Evolutionary conservation across 306 rosid genomes (phyloP), one percentile per base, ranked within the genome.

Genomic region (Vicia sativa): DNA sequence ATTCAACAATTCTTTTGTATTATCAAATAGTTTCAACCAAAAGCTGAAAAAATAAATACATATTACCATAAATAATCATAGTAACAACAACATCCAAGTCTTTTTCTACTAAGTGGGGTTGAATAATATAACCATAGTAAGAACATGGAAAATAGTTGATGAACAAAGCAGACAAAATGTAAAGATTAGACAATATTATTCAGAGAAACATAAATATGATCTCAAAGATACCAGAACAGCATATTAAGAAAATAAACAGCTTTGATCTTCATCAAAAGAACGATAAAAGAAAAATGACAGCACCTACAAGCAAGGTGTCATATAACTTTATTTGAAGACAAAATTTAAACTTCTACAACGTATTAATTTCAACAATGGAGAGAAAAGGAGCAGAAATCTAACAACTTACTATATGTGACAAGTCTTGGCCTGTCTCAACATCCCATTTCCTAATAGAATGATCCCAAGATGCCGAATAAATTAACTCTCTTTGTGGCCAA

Each of bases 391-490:
- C 11, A 56, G 56, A 14, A 28, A 65, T 16, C 28, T 48, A 65
- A 50, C 59, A 67, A 80, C 95, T 85, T 87, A 85, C 95, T 29
- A 88, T 83, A 80, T 80, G 76, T 26, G 74, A 53, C 71, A 74
- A 37, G 63, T 82, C 84, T 79, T 85, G 88, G 66, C 97, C 91
- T 0, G 87, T 86, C 81, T 90, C 95, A 1, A 77, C 96, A 65
- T 93, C 93, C 99, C 99, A 90, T 62, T 71, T 79, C 78, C 95
- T 83, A 59, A 87, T 65, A 70, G 97, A 85, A 81, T 90, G 97
- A 82, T 93, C 97, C 97, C 96, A 86, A 0, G 99, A 93, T 26
- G 96, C 89, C 74, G 99, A 93, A 78, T 83, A 93, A 57, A 93
- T 87, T 72, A 80, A 72, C 31, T 81, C 91, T 31, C 48, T 86